These are phyloP conservation scores for Dendrostoma leiphaemia DNA, from an alignment of 2,329 filamentous ascomycete species.

Conservation along the genomic window DNA sequence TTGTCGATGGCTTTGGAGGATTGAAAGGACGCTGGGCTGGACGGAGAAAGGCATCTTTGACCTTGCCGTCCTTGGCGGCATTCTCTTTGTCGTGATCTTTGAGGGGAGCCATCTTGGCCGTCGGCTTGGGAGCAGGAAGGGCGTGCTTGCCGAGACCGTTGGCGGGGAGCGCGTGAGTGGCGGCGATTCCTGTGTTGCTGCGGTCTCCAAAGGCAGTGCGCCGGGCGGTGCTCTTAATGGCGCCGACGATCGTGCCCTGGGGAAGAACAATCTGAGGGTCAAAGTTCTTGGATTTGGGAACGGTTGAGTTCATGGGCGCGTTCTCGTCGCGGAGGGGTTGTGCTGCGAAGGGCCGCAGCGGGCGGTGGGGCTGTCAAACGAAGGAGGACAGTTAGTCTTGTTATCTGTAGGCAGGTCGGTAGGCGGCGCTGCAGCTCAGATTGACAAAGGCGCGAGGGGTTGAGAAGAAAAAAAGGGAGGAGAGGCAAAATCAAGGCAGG, in stretches of 20 bases:
- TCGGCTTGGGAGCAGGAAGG: slow-evolving; percentile 27
- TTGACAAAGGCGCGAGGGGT: background rate
- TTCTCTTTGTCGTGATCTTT: slow-evolving; percentile 45
- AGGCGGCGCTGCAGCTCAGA: slow-evolving; percentile 3
- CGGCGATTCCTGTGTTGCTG: slow-evolving; percentile 61
- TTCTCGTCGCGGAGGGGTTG: slow-evolving; percentile 64
- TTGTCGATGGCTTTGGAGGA: slow-evolving; percentile 16
- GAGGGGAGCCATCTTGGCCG: slow-evolving; percentile 24
- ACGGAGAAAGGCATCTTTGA: slow-evolving; percentile 36
- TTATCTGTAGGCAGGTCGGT: too few relatives aligned
- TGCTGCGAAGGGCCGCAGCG: slow-evolving; percentile 46
- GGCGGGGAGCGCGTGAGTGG: slow-evolving; percentile 24
- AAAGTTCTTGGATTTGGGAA: slow-evolving; percentile 5
- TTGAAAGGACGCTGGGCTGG: slow-evolving; percentile 32
- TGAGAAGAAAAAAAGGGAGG: background rate
- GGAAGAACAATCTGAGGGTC: slow-evolving; percentile 1
- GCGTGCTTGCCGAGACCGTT: slow-evolving; percentile 34
- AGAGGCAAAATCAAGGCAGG: background rate
- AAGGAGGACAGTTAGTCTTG: slow-evolving; percentile 20
- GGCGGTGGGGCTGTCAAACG: slow-evolving; percentile 64
- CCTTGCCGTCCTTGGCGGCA: slow-evolving; percentile 20
- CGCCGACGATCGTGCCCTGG: slow-evolving; percentile 45
- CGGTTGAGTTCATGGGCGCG: slow-evolving; percentile 27
- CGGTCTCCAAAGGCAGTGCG: slow-evolving; percentile 80
- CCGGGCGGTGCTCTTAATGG: slow-evolving; percentile 66